Conservation (phyloP, 2,329 filamentous ascomycete species). For the Diaporthe citrichinensis region DNA sequence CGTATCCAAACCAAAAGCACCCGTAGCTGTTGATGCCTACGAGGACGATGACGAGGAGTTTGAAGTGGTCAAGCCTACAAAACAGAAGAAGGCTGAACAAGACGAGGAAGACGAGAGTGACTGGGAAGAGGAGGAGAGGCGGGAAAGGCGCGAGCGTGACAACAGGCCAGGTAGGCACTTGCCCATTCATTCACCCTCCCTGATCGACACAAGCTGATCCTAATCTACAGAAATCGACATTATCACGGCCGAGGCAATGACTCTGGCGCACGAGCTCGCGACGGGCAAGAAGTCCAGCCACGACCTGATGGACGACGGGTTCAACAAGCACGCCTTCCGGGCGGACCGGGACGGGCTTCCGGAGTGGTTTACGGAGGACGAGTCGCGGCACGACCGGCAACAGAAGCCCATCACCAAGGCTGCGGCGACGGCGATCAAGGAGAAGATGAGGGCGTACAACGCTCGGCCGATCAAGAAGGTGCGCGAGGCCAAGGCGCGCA, state of each 20-base stretch:
- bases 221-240: conserved; percentile 85
- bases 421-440: conserved; percentile 91
- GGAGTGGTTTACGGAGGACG: conserved; percentile 98
- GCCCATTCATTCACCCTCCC: neutral
- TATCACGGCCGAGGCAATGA: conserved; percentile 99
- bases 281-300: conserved; percentile 84
- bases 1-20: conserved; percentile 52
- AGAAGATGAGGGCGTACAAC: conserved; percentile 93
- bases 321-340: conserved; percentile 93
- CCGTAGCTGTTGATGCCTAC: conserved; percentile 55
- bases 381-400: conserved; percentile 83
- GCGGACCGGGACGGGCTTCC: conserved; percentile 88
- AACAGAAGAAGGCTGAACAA: conserved; percentile 55
- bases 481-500: conserved; percentile 92
- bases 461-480: conserved; percentile 99
- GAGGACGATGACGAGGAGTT: conserved; percentile 62
- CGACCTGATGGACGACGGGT: conserved; percentile 90
- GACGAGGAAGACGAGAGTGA: conserved; percentile 56
- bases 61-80: conserved; percentile 70
- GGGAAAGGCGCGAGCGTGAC: conserved; percentile 72
- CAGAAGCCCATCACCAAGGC: conserved; percentile 94
- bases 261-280: conserved; percentile 91
- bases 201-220: conserved; percentile 4
- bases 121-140: conserved; percentile 76
- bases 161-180: conserved; percentile 69